Percentiles rank a stretch among this genome's conserved stretches.
These are phyloP conservation scores for Corinectria fuckeliana DNA, from an alignment of 2,329 filamentous ascomycete genomes.

Conservation along the genomic window DNA sequence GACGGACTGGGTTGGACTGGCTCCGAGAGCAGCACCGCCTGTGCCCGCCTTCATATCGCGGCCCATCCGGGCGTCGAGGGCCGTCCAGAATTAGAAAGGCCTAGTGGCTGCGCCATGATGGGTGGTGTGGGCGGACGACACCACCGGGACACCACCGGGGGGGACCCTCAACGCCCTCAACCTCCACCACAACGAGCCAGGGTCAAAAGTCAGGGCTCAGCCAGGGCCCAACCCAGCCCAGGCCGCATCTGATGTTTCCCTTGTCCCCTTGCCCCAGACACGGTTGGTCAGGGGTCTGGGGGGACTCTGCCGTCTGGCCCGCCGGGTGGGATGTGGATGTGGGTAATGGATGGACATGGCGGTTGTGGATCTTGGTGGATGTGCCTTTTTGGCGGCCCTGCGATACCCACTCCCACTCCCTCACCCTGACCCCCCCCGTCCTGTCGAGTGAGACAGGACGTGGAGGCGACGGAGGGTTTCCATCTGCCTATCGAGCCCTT, in stretches of 20 bases:
- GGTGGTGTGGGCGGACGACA: conserved; percentile 35
- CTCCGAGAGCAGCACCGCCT: conserved; percentile 24
- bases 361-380: conserved; percentile 32
- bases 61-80: conserved; percentile 38
- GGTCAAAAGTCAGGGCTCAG: conserved; percentile 11
- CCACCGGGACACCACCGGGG: not conserved
- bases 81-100: conserved; percentile 46
- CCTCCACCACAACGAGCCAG: conserved; percentile 18
- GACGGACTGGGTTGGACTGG: conserved; percentile 27
- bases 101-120: conserved; percentile 44
- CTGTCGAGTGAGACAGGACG: conserved; percentile 59
- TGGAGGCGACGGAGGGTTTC: conserved; percentile 45
- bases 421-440: conserved; percentile 42
- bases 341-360: conserved; percentile 30
- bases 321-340: conserved; percentile 28
- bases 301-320: conserved; percentile 40
- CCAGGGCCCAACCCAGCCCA: conserved; percentile 29
- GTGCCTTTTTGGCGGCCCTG: conserved; percentile 15
- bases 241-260: conserved; percentile 38
- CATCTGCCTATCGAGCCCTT: conserved; percentile 38
- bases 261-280: conserved; percentile 43
- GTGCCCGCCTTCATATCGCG: conserved; percentile 40
- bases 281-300: conserved; percentile 36
- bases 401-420: conserved; percentile 34
- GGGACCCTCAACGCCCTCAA: conserved; percentile 14